A percentile compares a stretch with the other conserved stretches of the same genome.
phyloP scores from a whole-genome alignment of 2,329 filamentous ascomycete species.

The Ophiosphaerella korrae region DNA sequence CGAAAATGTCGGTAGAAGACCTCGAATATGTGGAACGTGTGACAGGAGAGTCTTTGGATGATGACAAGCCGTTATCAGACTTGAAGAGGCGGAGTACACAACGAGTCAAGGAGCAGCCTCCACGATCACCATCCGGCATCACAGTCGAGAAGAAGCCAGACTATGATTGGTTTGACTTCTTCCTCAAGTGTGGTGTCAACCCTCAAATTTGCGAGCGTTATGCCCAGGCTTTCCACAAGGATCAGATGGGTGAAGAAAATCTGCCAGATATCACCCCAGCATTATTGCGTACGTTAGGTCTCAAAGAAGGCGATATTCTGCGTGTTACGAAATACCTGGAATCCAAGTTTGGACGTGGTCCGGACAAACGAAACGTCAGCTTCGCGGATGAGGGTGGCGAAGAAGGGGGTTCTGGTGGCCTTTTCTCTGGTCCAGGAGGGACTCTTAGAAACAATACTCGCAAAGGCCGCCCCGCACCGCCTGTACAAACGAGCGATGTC shows the following conservation, averaged over 20 bases:
- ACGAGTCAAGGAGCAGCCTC: constrained; percentile 56
- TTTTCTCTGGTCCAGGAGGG: constrained; percentile 94
- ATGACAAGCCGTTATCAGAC: constrained; percentile 90
- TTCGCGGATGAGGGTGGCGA: constrained; percentile 65
- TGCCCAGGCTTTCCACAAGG: constrained; percentile 82
- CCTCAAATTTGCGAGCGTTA: constrained; percentile 95
- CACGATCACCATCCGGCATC: constrained; percentile 60
- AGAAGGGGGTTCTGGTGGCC: constrained; percentile 67
- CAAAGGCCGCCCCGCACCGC: constrained; percentile 84
- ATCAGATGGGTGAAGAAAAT: constrained; percentile 95
- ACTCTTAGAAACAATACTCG: constrained; percentile 91
- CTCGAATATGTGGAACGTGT: constrained; percentile 90
- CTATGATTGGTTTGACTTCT: constrained; percentile 99
- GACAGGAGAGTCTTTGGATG: constrained; percentile 85
- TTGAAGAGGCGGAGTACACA: constrained; percentile 63
- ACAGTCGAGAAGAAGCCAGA: constrained; percentile 71
- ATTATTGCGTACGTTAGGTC: constrained; percentile 82
- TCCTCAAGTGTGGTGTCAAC: constrained; percentile 87
- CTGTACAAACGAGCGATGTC: constrained; percentile 83
- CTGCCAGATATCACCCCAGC: constrained; percentile 85
- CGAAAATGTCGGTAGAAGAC: constrained; percentile 95
- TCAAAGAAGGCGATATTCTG: constrained; percentile 95
- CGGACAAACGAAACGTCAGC: constrained; percentile 60
- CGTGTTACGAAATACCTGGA: constrained; percentile 92
- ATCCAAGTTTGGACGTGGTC: constrained; percentile 72